Evolutionary conservation across 768 basidiomycete species (phyloP), one percentile per base, ranked within the genome.

Genomic region (Termitomyces sp.): DNA sequence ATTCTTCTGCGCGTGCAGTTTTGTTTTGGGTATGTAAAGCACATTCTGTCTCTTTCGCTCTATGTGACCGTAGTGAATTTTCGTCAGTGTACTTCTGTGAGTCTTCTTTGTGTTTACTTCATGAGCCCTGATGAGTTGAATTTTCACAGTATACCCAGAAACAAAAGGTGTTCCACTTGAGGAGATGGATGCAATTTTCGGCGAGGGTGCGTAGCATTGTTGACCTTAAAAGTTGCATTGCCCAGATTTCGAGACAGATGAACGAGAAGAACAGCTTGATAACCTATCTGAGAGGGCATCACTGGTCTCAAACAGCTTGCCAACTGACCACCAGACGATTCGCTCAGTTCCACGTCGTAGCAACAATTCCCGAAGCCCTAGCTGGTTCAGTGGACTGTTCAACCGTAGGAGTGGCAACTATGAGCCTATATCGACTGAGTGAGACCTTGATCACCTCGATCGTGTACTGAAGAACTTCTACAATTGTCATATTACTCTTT

Each of bases 151-250:
- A 65, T 92, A 92, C 69, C 92, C 92, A 0, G 91, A 94, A 73
- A 93, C 92, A 13, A 94, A 85, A 75, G 91, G 92, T 2, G 85
- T 94, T 7, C 89, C 92, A 2, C 76, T 95, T 57, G 94, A 96
- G 75, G 92, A 95, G 71, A 92, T 96, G 88, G 94, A 95, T 68
- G 85, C 82, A 28, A 86, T 94, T 18, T 96, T 96, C 73, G 90
- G 92, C 49, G 92, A 95, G 86, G 90, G 90, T 88, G 59, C n/a
- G 73, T 51, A 53, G 0, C 39, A 49, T 42, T 24, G 33, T 18
- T 15, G 6, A 42, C 7, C 15, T 20, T 38, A 18, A 36, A 9
- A 15, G n/a, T 45, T 49, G 35, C 42, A 18, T 42, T 49, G 15
- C 20, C n/a, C 20, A 49, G 16, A 24, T 20, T 13, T 15, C 15